A percentile compares a stretch with the other conserved stretches of the same genome.
These are phyloP conservation scores for Hibiscus tridactylites DNA, from an alignment of 345 rosid species.

Conservation along the genomic window DNA sequence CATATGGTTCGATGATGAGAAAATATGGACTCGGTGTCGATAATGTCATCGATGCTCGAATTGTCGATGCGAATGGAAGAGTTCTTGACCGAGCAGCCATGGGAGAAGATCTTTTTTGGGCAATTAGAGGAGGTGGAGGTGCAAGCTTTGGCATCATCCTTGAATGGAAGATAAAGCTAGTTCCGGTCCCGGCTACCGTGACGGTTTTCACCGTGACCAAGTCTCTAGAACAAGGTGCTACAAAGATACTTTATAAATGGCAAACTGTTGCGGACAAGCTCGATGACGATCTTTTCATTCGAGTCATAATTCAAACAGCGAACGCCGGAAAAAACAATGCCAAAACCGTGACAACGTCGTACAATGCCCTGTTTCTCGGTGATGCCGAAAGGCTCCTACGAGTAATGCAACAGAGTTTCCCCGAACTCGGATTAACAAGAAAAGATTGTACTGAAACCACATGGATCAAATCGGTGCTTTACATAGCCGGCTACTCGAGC, in stretches of 20 bases:
- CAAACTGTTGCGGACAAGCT: background rate
- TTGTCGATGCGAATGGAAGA: conserved; percentile 15
- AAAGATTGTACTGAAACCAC: background rate
- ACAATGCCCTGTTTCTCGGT: background rate
- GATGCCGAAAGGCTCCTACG: background rate
- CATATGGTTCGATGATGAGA: conserved; percentile 12
- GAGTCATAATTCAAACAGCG: background rate
- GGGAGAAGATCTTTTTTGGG: conserved; percentile 1
- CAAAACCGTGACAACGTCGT: background rate
- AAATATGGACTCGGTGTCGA: conserved; percentile 21
- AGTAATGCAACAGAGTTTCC: background rate
- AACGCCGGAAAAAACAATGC: background rate
- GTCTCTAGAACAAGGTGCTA: background rate
- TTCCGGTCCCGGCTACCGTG: background rate
- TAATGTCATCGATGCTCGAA: conserved; percentile 18
- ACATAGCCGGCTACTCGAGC: background rate
- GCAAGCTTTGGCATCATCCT: background rate
- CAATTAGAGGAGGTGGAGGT: background rate
- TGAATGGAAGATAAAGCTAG: background rate
- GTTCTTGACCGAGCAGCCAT: conserved; percentile 14
- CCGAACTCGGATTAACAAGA: background rate
- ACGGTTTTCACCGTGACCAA: background rate
- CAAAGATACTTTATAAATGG: background rate
- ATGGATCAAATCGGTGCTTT: background rate
- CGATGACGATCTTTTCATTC: background rate